A percentile compares a stretch with the other conserved stretches of the same genome.
Evolutionary conservation across 176 grass and related monocot species (phyloP).

Genomic region (Phragmites australis): DNA sequence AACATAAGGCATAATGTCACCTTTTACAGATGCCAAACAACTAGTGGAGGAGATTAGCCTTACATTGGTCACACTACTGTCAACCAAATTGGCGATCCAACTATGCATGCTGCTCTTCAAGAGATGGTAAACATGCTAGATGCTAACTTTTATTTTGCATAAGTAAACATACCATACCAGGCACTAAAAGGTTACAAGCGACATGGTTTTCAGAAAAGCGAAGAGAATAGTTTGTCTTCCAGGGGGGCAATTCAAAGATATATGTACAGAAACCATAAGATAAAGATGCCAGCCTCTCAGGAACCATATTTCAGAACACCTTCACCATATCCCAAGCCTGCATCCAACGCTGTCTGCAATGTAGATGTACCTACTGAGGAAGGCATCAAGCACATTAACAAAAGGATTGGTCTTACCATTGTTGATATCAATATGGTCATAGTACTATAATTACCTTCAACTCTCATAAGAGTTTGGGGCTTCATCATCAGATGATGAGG

Average conservation of each 20-base stretch:
- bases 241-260: conserved; percentile 11
- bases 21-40: conserved; percentile 17
- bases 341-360: conserved; percentile 30
- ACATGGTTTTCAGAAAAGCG: conserved; percentile 31
- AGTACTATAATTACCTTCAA: conserved; percentile 44
- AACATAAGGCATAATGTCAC: neutral
- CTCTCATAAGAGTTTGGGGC: conserved; percentile 19
- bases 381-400: neutral
- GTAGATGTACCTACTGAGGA: conserved; percentile 18
- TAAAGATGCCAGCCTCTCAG: conserved; percentile 30
- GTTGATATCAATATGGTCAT: neutral
- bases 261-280: conserved; percentile 52
- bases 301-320: conserved; percentile 35
- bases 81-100: neutral
- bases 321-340: conserved; percentile 15
- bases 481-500: conserved; percentile 45
- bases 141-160: conserved; percentile 43
- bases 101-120: neutral
- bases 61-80: conserved; percentile 14
- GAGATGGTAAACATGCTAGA: conserved; percentile 7
- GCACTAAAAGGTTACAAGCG: conserved; percentile 44
- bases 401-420: neutral
- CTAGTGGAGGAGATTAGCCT: neutral
- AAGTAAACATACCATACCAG: conserved; percentile 10
- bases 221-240: conserved; percentile 38